A percentile compares a stretch with the other conserved stretches of the same genome.
These are phyloP conservation scores for Echinosophora koreensis DNA, from an alignment of 306 rosid species.

Conservation along the genomic window DNA sequence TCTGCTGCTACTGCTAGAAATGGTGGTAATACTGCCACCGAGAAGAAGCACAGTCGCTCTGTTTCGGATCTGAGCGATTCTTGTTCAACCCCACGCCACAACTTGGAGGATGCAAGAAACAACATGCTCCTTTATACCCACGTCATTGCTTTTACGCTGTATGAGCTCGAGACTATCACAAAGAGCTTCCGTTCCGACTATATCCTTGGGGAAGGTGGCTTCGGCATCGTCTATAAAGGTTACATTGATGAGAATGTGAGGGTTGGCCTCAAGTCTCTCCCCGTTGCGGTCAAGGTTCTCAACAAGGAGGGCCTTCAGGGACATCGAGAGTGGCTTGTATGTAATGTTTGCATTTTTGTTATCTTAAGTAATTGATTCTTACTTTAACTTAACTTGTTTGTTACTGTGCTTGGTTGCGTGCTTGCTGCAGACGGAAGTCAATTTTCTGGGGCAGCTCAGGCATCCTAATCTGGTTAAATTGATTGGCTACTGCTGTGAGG, in stretches of 20 bases:
- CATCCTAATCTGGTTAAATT: conserved; percentile 96
- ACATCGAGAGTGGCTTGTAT: conserved; percentile 98
- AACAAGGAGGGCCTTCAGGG: conserved; percentile 98
- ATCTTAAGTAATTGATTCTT: background rate
- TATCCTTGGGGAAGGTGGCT: conserved; percentile 97
- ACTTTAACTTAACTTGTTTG: background rate
- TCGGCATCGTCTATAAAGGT: conserved; percentile 97
- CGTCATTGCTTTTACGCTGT: conserved; percentile 90
- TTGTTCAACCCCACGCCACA: conserved; percentile 80
- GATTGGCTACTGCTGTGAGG: conserved; percentile 99
- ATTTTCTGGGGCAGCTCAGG: conserved; percentile 96
- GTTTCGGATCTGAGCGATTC: conserved; percentile 96
- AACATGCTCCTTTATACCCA: conserved; percentile 89
- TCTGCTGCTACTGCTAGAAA: conserved; percentile 51
- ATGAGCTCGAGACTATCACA: conserved; percentile 93
- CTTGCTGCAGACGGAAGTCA: conserved; percentile 83
- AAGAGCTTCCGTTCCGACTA: conserved; percentile 96
- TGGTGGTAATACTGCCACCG: conserved; percentile 14
- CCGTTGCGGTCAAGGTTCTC: conserved; percentile 96
- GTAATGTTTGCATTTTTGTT: conserved; percentile 47
- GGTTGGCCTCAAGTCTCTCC: conserved; percentile 95
- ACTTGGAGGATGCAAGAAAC: conserved; percentile 71
- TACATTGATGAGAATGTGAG: conserved; percentile 97
- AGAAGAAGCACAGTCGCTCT: conserved; percentile 67
- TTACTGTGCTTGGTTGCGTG: background rate